Percentiles rank a stretch among this genome's conserved stretches.
These are phyloP conservation scores for Fusarium armeniacum DNA, from an alignment of 2,329 filamentous ascomycete genomes.

Conservation along the genomic window DNA sequence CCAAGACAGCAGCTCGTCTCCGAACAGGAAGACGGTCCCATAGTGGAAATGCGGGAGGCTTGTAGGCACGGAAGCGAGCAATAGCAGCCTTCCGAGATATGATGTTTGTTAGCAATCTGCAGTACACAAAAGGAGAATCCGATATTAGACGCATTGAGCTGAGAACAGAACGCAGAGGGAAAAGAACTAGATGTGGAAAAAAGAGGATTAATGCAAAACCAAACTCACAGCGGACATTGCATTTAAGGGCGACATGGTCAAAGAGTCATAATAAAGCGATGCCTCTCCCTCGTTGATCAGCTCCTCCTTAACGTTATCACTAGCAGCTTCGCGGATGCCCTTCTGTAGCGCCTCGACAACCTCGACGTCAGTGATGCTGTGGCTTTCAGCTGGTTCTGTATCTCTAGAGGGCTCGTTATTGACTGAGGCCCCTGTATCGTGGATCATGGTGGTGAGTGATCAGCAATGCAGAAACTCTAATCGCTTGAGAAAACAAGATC, in stretches of 20 bases:
- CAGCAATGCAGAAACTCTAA: constrained; percentile 25
- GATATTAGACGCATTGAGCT: constrained; percentile 34
- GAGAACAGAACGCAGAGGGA: background rate
- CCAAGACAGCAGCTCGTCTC: constrained; percentile 86
- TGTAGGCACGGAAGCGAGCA: constrained; percentile 71
- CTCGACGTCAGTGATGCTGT: constrained; percentile 48
- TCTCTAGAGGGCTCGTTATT: constrained; percentile 30
- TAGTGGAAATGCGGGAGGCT: constrained; percentile 70
- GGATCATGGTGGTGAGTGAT: constrained; percentile 41
- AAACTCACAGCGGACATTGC: constrained; percentile 67
- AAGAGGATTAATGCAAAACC: background rate
- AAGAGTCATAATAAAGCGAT: constrained; percentile 70
- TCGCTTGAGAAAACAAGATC: constrained; percentile 20
- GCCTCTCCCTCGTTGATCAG: constrained; percentile 53
- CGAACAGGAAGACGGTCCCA: constrained; percentile 73
- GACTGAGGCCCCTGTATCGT: constrained; percentile 27
- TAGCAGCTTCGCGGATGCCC: constrained; percentile 41
- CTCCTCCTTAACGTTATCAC: constrained; percentile 31
- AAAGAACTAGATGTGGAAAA: background rate
- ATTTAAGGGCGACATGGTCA: constrained; percentile 70
- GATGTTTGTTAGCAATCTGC: constrained; percentile 34
- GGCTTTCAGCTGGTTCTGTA: constrained; percentile 24
- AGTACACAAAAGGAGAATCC: constrained; percentile 14
- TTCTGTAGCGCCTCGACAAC: constrained; percentile 48
- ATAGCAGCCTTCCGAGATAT: constrained; percentile 65